Evolutionary conservation across 2,329 filamentous ascomycete species (phyloP).

Genomic region (Clonostachys rosea): DNA sequence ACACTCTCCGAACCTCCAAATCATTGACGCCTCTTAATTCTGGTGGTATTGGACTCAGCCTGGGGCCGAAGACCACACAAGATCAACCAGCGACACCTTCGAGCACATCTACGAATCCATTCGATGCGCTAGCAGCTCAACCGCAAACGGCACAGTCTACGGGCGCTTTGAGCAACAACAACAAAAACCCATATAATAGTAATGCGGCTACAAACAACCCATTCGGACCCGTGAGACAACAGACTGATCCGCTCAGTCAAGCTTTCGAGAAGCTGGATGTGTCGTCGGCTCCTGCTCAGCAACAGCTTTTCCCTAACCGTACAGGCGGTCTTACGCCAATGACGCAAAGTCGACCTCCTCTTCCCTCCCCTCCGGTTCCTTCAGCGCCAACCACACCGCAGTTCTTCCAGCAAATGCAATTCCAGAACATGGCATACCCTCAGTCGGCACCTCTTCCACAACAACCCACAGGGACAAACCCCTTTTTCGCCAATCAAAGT

Average conservation of each 20-base stretch:
- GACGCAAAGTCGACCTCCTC: slow-evolving; percentile 29
- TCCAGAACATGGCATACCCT: slow-evolving; percentile 38
- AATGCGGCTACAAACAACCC: slow-evolving; percentile 45
- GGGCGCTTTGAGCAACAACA: slow-evolving; percentile 53
- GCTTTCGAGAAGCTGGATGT: slow-evolving; percentile 75
- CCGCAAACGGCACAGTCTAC: slow-evolving; percentile 64
- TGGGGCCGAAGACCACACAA: slow-evolving; percentile 12
- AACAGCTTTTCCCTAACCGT: slow-evolving; percentile 69
- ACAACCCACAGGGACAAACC: slow-evolving; percentile 41
- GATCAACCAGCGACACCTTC: slow-evolving; percentile 32
- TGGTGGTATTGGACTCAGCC: neutral
- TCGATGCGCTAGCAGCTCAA: slow-evolving; percentile 53
- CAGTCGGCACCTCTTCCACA: slow-evolving; percentile 27
- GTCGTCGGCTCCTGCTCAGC: slow-evolving; percentile 31
- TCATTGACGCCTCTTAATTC: slow-evolving; percentile 50
- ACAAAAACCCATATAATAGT: slow-evolving; percentile 37
- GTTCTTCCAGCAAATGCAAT: slow-evolving; percentile 28
- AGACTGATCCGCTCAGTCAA: slow-evolving; percentile 47
- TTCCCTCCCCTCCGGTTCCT: slow-evolving; percentile 37
- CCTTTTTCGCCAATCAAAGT: slow-evolving; percentile 38
- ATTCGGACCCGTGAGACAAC: slow-evolving; percentile 51
- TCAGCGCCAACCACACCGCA: slow-evolving; percentile 34
- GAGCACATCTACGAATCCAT: slow-evolving; percentile 60
- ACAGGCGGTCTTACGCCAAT: slow-evolving; percentile 55
- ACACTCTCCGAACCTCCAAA: slow-evolving; percentile 40